Percentiles rank a stretch among this genome's conserved stretches.
These are phyloP conservation scores for Zygosaccharomyces sapae DNA, from an alignment of 1,139 yeast species.

Conservation along the genomic window DNA sequence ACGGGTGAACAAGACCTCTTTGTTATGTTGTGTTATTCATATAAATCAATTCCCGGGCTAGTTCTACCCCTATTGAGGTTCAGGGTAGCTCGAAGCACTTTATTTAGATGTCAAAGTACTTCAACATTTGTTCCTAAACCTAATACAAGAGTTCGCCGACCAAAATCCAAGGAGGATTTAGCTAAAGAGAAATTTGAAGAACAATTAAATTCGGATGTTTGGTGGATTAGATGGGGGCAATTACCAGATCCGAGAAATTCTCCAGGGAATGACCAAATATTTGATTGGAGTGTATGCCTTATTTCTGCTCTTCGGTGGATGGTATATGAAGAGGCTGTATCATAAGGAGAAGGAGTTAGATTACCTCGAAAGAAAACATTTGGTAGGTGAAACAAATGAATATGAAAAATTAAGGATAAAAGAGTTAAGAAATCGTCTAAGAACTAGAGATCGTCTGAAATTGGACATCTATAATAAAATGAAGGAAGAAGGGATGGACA, in stretches of 20 bases:
- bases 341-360: conserved; percentile 61
- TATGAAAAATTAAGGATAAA: conserved; percentile 61
- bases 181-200: conserved; percentile 35
- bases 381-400: conserved; percentile 43
- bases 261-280: conserved; percentile 48
- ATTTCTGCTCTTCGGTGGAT: conserved; percentile 56
- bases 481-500: conserved; percentile 41
- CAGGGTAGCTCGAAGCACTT: neutral
- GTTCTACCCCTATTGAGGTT: neutral
- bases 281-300: conserved; percentile 56
- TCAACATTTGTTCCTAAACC: conserved; percentile 23
- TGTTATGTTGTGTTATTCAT: neutral
- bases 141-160: conserved; percentile 23
- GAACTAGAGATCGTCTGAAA: conserved; percentile 55
- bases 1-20: neutral
- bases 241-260: conserved; percentile 42
- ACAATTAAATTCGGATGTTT: conserved; percentile 34
- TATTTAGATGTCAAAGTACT: conserved; percentile 14
- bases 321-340: conserved; percentile 63
- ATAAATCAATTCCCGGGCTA: neutral
- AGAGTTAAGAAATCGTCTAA: conserved; percentile 43
- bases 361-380: conserved; percentile 41
- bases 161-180: conserved; percentile 33
- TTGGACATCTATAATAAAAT: conserved; percentile 49
- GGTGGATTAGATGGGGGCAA: conserved; percentile 47